Evolutionary conservation across 2,329 filamentous ascomycete species (phyloP).

Genomic region (Ascocoryne sarcoides): DNA sequence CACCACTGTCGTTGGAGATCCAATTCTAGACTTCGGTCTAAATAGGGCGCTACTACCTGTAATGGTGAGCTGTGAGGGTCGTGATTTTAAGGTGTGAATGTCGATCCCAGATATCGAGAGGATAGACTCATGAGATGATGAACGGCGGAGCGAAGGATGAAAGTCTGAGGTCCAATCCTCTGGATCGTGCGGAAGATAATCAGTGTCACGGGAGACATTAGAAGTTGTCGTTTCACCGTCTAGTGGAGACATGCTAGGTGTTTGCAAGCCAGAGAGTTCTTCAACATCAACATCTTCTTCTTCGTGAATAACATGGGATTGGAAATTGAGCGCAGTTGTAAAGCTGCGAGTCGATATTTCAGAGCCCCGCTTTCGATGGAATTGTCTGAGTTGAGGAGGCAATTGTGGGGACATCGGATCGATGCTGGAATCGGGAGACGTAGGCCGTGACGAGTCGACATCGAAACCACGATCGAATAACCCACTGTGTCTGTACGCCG

Average conservation of each 20-base stretch:
- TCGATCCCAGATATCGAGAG: conserved; percentile 82
- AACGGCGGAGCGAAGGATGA: conserved; percentile 48
- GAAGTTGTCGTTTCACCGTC: conserved; percentile 19
- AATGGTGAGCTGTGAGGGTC: conserved; percentile 64
- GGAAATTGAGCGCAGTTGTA: conserved; percentile 26
- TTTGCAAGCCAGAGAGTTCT: conserved; percentile 20
- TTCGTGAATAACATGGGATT: conserved; percentile 30
- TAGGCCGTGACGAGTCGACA: conserved; percentile 63
- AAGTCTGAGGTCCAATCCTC: conserved; percentile 27
- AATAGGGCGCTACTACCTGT: conserved; percentile 39
- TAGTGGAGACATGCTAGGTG: conserved; percentile 14
- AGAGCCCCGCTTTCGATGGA: conserved; percentile 47
- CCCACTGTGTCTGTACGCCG: conserved; percentile 60
- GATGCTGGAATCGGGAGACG: conserved; percentile 71
- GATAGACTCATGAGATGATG: conserved; percentile 77
- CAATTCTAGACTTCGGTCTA: conserved; percentile 37
- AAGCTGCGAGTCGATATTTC: conserved; percentile 45
- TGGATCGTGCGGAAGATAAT: conserved; percentile 5
- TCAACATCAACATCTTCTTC: conserved; percentile 29
- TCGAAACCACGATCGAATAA: conserved; percentile 65
- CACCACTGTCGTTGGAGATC: conserved; percentile 33
- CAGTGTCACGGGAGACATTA: conserved; percentile 15
- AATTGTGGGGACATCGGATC: conserved; percentile 57
- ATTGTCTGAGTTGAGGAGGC: conserved; percentile 26
- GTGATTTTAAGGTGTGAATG: conserved; percentile 70